These are phyloP conservation scores for Themeda triandra DNA, from an alignment of 176 grass and related monocot genomes.

Conservation along the genomic window DNA sequence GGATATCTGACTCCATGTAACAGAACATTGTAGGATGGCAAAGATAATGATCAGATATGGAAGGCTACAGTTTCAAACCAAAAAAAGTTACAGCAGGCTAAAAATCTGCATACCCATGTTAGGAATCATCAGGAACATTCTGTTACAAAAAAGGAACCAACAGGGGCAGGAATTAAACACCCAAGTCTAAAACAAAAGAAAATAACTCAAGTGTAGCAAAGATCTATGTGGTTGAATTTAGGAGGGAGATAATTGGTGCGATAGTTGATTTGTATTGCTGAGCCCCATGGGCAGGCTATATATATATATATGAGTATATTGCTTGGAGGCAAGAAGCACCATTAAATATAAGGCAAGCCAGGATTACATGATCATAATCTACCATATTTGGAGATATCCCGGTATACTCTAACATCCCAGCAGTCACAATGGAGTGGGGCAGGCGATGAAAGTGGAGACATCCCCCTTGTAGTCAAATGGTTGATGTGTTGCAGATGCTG, in stretches of 20 bases:
- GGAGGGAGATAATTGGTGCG: no score
- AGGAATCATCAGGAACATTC: neutral
- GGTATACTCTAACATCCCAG: no score
- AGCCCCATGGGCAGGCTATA: neutral
- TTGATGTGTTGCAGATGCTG: no score
- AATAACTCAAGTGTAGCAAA: neutral
- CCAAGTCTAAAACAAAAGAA: neutral
- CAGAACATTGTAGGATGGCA: neutral
- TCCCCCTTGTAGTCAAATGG: no score
- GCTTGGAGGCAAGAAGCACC: neutral
- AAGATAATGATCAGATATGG: constrained; percentile 17
- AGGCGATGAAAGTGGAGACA: no score
- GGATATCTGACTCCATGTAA: neutral
- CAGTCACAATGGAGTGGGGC: no score
- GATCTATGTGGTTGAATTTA: neutral
- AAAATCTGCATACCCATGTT: neutral
- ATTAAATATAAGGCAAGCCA: neutral
- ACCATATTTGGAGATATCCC: no score
- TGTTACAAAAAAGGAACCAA: neutral
- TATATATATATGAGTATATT: neutral
- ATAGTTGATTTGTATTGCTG: neutral
- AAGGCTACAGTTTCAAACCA: neutral
- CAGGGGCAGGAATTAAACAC: neutral
- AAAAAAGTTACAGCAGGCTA: neutral
- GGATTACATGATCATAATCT: no score